phyloP scores from a whole-genome alignment of 169 alveolate genomes.

The Plasmodium chabaudi region DNA sequence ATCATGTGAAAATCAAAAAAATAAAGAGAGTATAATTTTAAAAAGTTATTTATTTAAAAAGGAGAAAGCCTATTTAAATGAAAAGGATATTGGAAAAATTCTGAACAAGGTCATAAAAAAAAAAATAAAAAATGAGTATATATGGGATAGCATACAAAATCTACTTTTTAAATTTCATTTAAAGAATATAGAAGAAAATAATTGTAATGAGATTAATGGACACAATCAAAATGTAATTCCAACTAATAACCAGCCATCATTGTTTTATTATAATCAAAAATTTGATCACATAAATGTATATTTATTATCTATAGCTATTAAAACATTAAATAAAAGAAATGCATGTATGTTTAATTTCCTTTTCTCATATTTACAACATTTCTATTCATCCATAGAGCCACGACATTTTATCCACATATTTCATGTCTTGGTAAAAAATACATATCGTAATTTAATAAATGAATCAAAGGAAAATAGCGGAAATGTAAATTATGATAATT shows the following conservation, averaged over 20 bases:
- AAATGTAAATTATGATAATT: neutral
- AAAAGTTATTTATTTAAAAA: constrained; percentile 27
- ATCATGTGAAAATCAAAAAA: constrained; percentile 17
- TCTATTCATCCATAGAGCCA: constrained; percentile 36
- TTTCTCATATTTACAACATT: constrained; percentile 14
- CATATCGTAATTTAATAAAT: constrained; percentile 4
- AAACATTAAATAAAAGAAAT: constrained; percentile 43
- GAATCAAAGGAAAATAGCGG: neutral
- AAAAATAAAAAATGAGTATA: constrained; percentile 41
- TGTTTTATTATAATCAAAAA: constrained; percentile 9
- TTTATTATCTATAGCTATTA: constrained; percentile 42
- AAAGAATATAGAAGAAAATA: neutral
- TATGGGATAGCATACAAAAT: constrained; percentile 33
- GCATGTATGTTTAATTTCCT: constrained; percentile 22
- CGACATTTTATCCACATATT: constrained; percentile 47
- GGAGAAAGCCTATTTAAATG: constrained; percentile 15
- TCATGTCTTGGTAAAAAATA: constrained; percentile 19
- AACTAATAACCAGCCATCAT: neutral
- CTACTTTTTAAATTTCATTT: constrained; percentile 34
- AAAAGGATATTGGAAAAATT: constrained; percentile 53
- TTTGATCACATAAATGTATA: constrained; percentile 58
- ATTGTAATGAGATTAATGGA: neutral
- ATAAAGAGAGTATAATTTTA: constrained; percentile 27
- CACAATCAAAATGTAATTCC: neutral
- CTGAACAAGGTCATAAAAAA: constrained; percentile 57